Evolutionary conservation across 1,139 yeast species (phyloP).

Genomic region (Debaryomyces udenii): DNA sequence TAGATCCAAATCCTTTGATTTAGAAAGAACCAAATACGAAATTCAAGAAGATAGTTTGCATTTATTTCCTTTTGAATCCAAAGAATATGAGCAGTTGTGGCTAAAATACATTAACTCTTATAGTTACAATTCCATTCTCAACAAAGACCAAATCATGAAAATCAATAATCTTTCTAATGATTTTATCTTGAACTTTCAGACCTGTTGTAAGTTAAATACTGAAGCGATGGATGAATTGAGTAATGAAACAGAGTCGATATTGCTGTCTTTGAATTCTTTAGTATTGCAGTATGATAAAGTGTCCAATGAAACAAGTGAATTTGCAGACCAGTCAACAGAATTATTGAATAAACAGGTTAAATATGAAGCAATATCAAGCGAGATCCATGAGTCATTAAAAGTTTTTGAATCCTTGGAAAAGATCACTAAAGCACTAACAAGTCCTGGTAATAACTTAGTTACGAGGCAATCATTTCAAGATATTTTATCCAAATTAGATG

Average conservation of each 20-base stretch:
- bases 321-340: conserved; percentile 59
- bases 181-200: conserved; percentile 41
- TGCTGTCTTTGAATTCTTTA: conserved; percentile 45
- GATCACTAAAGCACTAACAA: conserved; percentile 68
- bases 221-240: conserved; percentile 41
- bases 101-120: conserved; percentile 33
- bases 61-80: conserved; percentile 40
- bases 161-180: conserved; percentile 36
- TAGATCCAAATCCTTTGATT: conserved; percentile 4
- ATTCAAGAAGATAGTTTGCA: conserved; percentile 3
- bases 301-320: conserved; percentile 60
- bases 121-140: conserved; percentile 41
- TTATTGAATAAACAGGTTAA: conserved; percentile 55
- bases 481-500: conserved; percentile 63
- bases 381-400: conserved; percentile 55
- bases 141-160: conserved; percentile 32
- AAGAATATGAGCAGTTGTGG: conserved; percentile 40
- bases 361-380: conserved; percentile 46
- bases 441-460: conserved; percentile 70
- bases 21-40: background rate
- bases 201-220: conserved; percentile 38
- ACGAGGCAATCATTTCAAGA: conserved; percentile 55
- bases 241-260: conserved; percentile 43
- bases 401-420: conserved; percentile 73
- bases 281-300: conserved; percentile 58